Percentiles rank a stretch among this genome's conserved stretches.
Conservation (phyloP, 371 early-diverging fungal species). For the Syncephalastrum racemosum region DNA sequence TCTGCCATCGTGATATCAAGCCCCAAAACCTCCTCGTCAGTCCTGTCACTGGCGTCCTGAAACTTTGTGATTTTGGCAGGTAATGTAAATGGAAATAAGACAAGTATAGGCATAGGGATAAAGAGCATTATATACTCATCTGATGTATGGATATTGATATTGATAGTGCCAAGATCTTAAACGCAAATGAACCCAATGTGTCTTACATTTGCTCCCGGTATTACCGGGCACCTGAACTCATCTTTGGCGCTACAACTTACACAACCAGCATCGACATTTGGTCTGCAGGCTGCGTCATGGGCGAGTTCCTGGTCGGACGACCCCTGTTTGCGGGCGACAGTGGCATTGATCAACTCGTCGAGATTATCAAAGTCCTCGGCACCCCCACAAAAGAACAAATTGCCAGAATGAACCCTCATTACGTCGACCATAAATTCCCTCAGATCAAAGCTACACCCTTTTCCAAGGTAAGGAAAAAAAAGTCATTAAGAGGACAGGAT, state of each 20-base stretch:
- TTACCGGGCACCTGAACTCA: slow-evolving; percentile 96
- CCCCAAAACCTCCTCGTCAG: slow-evolving; percentile 98
- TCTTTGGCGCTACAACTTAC: slow-evolving; percentile 92
- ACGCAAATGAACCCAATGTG: slow-evolving; percentile 90
- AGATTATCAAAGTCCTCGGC: slow-evolving; percentile 98
- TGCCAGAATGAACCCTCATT: slow-evolving; percentile 90
- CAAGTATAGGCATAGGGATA: neutral
- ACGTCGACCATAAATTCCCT: slow-evolving; percentile 95
- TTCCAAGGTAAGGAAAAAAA: slow-evolving; percentile 50
- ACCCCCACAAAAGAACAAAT: slow-evolving; percentile 96
- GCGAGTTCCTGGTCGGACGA: slow-evolving; percentile 91
- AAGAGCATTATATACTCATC: neutral
- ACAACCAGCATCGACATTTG: slow-evolving; percentile 89
- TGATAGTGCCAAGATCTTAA: slow-evolving; percentile 84
- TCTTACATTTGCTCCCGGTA: slow-evolving; percentile 97
- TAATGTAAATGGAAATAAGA: slow-evolving; percentile 11
- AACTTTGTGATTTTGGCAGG: slow-evolving; percentile 98
- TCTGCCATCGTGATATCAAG: slow-evolving; percentile 98
- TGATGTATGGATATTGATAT: slow-evolving; percentile 1
- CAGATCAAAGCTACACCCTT: slow-evolving; percentile 92
- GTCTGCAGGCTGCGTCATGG: slow-evolving; percentile 98
- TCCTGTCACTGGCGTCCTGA: slow-evolving; percentile 82
- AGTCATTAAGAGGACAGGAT: slow-evolving; percentile 35
- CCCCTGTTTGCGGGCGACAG: slow-evolving; percentile 98
- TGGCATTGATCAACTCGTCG: slow-evolving; percentile 98